Evolutionary conservation across 192 early-diverging fungal species (phyloP), one percentile per base, ranked within the genome.

Genomic region (Mortierella alpina): DNA sequence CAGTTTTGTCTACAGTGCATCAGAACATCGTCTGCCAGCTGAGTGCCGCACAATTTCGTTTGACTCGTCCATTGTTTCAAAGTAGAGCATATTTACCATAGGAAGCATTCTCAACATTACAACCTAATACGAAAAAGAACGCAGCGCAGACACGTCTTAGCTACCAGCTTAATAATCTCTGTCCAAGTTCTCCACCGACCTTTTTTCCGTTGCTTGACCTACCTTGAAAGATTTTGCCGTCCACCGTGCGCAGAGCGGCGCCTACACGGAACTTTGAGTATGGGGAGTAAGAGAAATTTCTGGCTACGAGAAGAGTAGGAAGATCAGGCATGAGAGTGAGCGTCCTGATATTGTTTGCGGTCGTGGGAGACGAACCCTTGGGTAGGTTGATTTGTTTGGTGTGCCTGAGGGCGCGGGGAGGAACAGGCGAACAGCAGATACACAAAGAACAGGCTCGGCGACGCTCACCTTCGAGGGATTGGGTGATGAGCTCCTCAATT

Each of bases 201-300:
- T 44, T 65, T 53, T 50, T 31, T 31, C n/a, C n/a, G 31, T 31
- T 31, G 31, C 31, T 31, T 1, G 31, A 31, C 31, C 31, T 70
- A 84, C 83, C 96, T 73, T 82, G 73, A 66, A 85, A 90, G 45
- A 86, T 76, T 57, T 85, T 86, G 39, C 94, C 94, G 31, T 89
- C 86, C 52, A 86, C 85, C 11, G 92, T 85, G 47, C 94, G 82
- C 46, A 96, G 67, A 5, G 96, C 93, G 48, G 94, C 93, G 15
- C 96, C 96, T 20, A 98, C 95, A 20, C 93, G 88, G 81, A 97
- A 97, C 76, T 96, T 94, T 23, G 93, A 95, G 83, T 98, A 98
- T 6, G 96, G 96, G 15, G 89, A 90, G 77, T 98, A 96, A 3
- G 96, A 91, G 31, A 81, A 71, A n/a, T 88, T 82, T 59, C 92